A percentile compares a stretch with the other conserved stretches of the same genome.
These are phyloP conservation scores for Daldinia vernicosa DNA, from an alignment of 495 filamentous ascomycete genomes.

Conservation along the genomic window DNA sequence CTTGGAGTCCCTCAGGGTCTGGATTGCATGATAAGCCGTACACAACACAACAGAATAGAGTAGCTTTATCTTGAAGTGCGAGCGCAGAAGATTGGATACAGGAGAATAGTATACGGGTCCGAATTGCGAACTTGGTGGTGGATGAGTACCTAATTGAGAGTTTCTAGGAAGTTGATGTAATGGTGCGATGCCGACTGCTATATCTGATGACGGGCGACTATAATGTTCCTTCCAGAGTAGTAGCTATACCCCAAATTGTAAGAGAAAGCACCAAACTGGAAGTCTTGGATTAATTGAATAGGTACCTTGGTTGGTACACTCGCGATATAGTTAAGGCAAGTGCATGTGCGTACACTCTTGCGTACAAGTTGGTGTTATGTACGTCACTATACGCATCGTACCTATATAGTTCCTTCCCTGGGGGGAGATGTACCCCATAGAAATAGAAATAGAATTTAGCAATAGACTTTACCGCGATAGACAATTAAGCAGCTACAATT, in stretches of 20 bases:
- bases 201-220: background rate
- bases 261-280: background rate
- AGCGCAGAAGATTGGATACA: too few relatives aligned
- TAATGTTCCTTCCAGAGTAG: background rate
- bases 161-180: background rate
- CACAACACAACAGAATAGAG: background rate
- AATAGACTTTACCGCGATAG: background rate
- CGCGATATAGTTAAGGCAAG: background rate
- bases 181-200: background rate
- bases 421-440: background rate
- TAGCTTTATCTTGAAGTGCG: background rate
- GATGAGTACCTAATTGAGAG: background rate
- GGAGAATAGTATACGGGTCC: too few relatives aligned
- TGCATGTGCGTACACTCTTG: background rate
- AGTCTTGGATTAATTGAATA: background rate
- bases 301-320: background rate
- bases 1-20: background rate
- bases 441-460: background rate
- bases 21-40: constrained; percentile 1
- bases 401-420: background rate
- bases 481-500: background rate
- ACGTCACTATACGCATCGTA: background rate
- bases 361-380: background rate
- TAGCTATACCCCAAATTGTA: background rate
- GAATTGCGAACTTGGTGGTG: too few relatives aligned